A percentile compares a stretch with the other conserved stretches of the same genome.
phyloP scores from a whole-genome alignment of 192 early-diverging fungal species.

The Funneliformis mosseae region DNA sequence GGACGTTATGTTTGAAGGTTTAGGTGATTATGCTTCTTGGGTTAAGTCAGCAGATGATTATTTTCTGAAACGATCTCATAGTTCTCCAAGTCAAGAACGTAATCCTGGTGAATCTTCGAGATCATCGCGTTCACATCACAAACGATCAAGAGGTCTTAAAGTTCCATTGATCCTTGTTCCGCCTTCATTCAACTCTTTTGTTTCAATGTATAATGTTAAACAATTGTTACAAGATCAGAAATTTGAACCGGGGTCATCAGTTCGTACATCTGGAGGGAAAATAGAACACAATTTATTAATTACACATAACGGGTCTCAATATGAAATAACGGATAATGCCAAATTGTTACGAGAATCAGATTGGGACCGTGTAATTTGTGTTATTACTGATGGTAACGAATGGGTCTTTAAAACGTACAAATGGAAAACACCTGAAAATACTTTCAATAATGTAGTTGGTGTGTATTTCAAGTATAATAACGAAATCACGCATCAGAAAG shows the following conservation, averaged over 20 bases:
- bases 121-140: neutral
- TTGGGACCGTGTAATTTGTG: constrained; percentile 88
- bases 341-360: constrained; percentile 73
- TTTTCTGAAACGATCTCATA: neutral
- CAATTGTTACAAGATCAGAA: constrained; percentile 77
- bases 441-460: constrained; percentile 78
- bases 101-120: neutral
- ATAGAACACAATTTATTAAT: constrained; percentile 67
- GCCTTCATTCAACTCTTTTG: constrained; percentile 49
- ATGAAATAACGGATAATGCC: constrained; percentile 82
- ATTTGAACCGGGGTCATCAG: constrained; percentile 65
- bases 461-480: constrained; percentile 61
- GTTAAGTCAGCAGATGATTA: neutral
- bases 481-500: constrained; percentile 47
- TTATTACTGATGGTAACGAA: constrained; percentile 85
- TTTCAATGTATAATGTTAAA: constrained; percentile 90
- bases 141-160: neutral
- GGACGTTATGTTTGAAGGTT: neutral
- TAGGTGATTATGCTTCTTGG: neutral
- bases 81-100: neutral
- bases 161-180: neutral
- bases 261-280: constrained; percentile 73
- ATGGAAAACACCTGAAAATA: constrained; percentile 78
- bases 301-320: constrained; percentile 54
- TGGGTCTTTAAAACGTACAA: constrained; percentile 97